Conservation (phyloP, 2,329 filamentous ascomycete genomes). For the Diaporthe sp. region DNA sequence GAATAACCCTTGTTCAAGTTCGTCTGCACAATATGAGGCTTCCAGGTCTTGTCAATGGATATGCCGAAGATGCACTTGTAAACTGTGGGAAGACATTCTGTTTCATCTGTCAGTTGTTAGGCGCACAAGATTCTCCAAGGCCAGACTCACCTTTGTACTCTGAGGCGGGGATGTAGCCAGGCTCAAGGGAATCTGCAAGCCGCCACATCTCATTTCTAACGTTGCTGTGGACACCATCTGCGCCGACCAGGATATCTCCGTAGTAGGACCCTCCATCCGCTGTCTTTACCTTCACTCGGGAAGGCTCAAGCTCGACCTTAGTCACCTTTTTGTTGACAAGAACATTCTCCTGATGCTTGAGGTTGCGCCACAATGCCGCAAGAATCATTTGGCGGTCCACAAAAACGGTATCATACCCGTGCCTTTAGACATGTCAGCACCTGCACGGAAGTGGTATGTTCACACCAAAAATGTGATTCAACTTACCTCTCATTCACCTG, state of each 20-base stretch:
- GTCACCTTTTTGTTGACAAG: conserved; percentile 48
- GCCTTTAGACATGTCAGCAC: conserved; percentile 31
- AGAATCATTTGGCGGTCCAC: conserved; percentile 54
- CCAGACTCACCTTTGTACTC: background rate
- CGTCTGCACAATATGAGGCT: background rate
- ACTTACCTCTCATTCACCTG: background rate
- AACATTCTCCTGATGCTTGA: conserved; percentile 52
- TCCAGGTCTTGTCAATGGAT: conserved; percentile 32
- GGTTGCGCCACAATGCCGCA: conserved; percentile 50
- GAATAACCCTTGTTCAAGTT: conserved; percentile 30
- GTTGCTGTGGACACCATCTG: conserved; percentile 57
- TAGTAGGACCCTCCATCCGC: conserved; percentile 47
- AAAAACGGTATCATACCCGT: conserved; percentile 51
- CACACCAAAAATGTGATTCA: too few species aligned
- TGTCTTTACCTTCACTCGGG: conserved; percentile 49
- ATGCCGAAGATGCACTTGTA: conserved; percentile 44
- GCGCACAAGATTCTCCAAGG: too few species aligned
- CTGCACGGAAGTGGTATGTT: conserved; percentile 33
- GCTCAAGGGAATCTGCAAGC: background rate
- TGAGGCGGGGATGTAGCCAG: background rate
- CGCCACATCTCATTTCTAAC: conserved; percentile 50
- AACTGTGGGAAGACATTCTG: conserved; percentile 11
- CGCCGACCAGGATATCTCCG: conserved; percentile 54
- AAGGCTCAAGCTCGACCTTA: conserved; percentile 43
- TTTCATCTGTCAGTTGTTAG: background rate